Evolutionary conservation across 148 eudicot species (phyloP).

Genomic region (Linanthus parryae): DNA sequence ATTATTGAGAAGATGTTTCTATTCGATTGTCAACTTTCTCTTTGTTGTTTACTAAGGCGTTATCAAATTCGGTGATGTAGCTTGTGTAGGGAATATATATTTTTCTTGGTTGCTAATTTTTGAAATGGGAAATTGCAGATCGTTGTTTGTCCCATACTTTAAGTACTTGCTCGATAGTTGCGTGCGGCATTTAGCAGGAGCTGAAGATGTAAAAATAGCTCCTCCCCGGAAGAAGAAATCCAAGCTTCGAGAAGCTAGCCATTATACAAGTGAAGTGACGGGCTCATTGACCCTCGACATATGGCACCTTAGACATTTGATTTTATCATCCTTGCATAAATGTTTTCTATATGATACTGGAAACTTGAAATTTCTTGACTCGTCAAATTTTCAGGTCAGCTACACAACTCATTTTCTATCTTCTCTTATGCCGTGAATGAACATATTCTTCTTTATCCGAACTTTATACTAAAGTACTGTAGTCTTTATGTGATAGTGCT

Average conservation of each 20-base stretch:
- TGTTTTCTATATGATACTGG: conserved; percentile 84
- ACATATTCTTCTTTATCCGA: too few species aligned
- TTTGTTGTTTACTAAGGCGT: too few species aligned
- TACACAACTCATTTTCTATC: not conserved
- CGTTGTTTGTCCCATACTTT: conserved; percentile 92
- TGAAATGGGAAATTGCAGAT: conserved; percentile 31
- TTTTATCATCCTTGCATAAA: conserved; percentile 75
- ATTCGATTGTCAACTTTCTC: too few species aligned
- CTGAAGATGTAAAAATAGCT: conserved; percentile 27
- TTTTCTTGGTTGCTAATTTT: not conserved
- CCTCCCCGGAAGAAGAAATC: conserved; percentile 66
- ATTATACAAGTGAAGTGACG: conserved; percentile 16
- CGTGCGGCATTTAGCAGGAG: conserved; percentile 50
- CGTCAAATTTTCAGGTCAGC: conserved; percentile 65
- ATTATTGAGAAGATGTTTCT: too few species aligned
- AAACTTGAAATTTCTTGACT: conserved; percentile 63
- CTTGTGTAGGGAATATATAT: not conserved
- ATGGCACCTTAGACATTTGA: conserved; percentile 79
- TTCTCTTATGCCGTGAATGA: too few species aligned
- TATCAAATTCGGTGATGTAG: too few species aligned
- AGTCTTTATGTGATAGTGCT: too few species aligned
- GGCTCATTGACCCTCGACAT: conserved; percentile 23
- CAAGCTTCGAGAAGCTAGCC: conserved; percentile 35
- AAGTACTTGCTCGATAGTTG: conserved; percentile 71
- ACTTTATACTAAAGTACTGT: too few species aligned